Conservation (phyloP, 805 yeast species). For the Candida rishiriensis region DNA sequence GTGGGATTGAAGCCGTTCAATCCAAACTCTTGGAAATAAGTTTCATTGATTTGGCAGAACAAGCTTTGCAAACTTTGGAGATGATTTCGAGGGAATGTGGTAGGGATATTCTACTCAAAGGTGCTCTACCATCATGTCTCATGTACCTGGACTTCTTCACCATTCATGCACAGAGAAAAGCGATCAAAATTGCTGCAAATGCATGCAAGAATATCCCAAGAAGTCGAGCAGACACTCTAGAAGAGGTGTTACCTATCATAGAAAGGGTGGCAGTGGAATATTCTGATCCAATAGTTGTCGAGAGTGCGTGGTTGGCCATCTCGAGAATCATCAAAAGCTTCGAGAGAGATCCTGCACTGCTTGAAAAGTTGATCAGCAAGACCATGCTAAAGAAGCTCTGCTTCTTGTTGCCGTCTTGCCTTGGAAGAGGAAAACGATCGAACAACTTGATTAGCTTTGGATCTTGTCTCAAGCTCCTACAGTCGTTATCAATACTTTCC, state of each 20-base stretch:
- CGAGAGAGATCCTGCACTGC: conserved; percentile 34
- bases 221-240: conserved; percentile 42
- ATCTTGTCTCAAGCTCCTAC: conserved; percentile 37
- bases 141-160: conserved; percentile 84
- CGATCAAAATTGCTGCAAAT: conserved; percentile 67
- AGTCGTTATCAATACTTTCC: conserved; percentile 43
- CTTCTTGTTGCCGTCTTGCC: conserved; percentile 24
- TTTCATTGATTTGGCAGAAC: conserved; percentile 90
- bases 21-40: conserved; percentile 66
- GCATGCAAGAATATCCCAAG: conserved; percentile 48
- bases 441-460: conserved; percentile 29
- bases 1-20: conserved; percentile 63
- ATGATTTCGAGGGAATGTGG: conserved; percentile 56
- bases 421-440: conserved; percentile 24
- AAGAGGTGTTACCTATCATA: conserved; percentile 55
- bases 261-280: conserved; percentile 51
- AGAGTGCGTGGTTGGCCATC: conserved; percentile 61
- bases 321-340: conserved; percentile 53
- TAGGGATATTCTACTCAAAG: conserved; percentile 47
- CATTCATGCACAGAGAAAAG: conserved; percentile 81
- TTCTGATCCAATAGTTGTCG: conserved; percentile 56
- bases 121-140: conserved; percentile 62
- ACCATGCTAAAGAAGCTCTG: conserved; percentile 32
- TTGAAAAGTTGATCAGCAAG: conserved; percentile 40
- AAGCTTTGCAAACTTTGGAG: conserved; percentile 73